phyloP scores from a whole-genome alignment of 2,329 filamentous ascomycete species.

The Amphichorda felina region DNA sequence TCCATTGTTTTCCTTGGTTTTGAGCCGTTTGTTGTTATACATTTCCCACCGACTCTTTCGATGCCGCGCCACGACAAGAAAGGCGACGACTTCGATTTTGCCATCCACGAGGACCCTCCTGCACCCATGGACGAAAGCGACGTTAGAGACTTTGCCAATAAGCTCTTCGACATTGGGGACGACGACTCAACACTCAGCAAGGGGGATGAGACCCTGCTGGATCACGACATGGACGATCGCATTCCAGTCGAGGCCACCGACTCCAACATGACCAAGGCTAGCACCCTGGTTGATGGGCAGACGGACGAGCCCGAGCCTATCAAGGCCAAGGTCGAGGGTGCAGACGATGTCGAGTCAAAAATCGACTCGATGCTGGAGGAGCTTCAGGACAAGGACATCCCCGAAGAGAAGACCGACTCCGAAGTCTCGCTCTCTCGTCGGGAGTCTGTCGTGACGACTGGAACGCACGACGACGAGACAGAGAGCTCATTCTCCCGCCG shows the following conservation, averaged over 20 bases:
- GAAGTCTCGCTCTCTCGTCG: neutral
- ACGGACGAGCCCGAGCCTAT: slow-evolving; percentile 1
- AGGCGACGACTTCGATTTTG: slow-evolving; percentile 26
- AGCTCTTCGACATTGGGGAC: neutral
- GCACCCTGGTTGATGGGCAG: slow-evolving; percentile 4
- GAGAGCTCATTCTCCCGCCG: neutral
- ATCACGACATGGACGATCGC: slow-evolving; percentile 3
- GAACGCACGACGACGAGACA: neutral
- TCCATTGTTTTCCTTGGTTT: slow-evolving; percentile 1
- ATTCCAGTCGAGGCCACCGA: slow-evolving; percentile 2
- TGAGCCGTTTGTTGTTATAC: slow-evolving; percentile 7
- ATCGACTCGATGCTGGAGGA: slow-evolving; percentile 1
- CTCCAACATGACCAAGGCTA: slow-evolving; percentile 5
- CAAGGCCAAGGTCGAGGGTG: neutral
- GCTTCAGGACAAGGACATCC: neutral
- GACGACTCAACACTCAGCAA: no score
- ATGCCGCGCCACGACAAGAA: slow-evolving; percentile 16
- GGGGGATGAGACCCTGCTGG: slow-evolving; percentile 7
- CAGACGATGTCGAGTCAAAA: neutral
- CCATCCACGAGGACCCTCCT: slow-evolving; percentile 31
- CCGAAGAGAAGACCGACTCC: neutral
- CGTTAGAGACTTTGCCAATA: slow-evolving; percentile 5
- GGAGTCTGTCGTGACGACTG: neutral
- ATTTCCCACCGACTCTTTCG: slow-evolving; percentile 6
- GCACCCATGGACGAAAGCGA: slow-evolving; percentile 25